Percentiles rank a stretch among this genome's conserved stretches.
These are phyloP conservation scores for Xylaria sp. DNA, from an alignment of 2,329 filamentous ascomycete species.

Conservation along the genomic window DNA sequence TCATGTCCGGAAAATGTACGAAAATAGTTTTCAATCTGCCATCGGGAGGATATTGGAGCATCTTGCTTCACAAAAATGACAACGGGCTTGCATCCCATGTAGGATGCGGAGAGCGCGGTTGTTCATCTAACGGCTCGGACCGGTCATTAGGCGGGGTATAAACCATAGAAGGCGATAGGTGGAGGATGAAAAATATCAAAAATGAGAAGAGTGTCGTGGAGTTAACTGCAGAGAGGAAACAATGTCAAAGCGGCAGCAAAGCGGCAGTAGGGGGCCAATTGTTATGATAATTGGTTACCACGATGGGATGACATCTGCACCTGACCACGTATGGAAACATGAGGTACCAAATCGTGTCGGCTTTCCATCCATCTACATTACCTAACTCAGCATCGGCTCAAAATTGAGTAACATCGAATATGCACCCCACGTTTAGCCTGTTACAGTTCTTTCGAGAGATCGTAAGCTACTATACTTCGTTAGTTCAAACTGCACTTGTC, in stretches of 20 bases:
- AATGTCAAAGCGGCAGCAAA: background rate
- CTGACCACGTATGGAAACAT: background rate
- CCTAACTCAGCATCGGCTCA: background rate
- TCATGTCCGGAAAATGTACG: background rate
- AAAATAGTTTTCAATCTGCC: background rate
- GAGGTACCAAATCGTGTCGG: background rate
- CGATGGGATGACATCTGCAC: background rate
- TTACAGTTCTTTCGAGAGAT: background rate
- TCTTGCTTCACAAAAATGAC: background rate
- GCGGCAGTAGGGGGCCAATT: background rate
- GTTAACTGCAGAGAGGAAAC: background rate
- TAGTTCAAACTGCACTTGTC: background rate
- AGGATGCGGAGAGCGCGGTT: background rate
- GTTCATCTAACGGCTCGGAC: background rate
- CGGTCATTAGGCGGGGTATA: background rate
- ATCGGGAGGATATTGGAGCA: background rate
- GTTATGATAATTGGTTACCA: background rate
- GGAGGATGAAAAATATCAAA: background rate
- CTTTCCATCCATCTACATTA: background rate
- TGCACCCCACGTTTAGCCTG: slow-evolving; percentile 1
- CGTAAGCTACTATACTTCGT: background rate
- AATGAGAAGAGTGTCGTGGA: background rate
- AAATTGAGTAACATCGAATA: background rate
- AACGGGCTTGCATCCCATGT: background rate
- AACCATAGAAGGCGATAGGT: background rate